phyloP scores from a whole-genome alignment of 148 eudicot genomes.

The Limonium bicolor region DNA sequence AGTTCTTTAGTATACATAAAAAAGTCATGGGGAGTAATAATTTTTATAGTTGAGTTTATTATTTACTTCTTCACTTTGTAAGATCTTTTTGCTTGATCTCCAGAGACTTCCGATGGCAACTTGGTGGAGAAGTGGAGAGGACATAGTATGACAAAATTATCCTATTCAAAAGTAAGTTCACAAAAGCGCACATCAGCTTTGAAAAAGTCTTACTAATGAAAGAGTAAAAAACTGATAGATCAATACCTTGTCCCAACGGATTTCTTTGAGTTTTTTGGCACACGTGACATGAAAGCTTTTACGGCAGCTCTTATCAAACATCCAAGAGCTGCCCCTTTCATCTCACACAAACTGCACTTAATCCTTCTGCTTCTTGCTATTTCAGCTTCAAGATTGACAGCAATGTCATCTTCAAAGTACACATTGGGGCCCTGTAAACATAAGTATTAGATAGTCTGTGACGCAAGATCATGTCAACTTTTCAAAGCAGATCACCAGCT shows the following conservation, averaged over 20 bases:
- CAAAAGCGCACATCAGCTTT: too few relatives aligned
- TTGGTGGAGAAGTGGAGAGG: slow-evolving; percentile 64
- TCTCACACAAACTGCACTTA: slow-evolving; percentile 71
- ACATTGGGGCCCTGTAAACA: slow-evolving; percentile 89
- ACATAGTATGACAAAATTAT: slow-evolving; percentile 88
- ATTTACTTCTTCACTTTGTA: slow-evolving; percentile 29
- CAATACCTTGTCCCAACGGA: slow-evolving; percentile 96
- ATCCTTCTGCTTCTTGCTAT: slow-evolving; percentile 64
- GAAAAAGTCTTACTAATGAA: too few relatives aligned
- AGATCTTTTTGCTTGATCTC: slow-evolving; percentile 24
- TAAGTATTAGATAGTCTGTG: too few relatives aligned
- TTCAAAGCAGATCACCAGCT: too few relatives aligned
- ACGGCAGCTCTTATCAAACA: slow-evolving; percentile 79
- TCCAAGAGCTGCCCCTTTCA: slow-evolving; percentile 94
- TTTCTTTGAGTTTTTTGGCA: slow-evolving; percentile 51
- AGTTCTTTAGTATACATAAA: background rate
- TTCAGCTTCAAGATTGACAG: slow-evolving; percentile 59
- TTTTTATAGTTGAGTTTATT: background rate
- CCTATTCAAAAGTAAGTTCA: slow-evolving; percentile 47
- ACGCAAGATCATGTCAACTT: too few relatives aligned
- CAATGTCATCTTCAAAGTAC: slow-evolving; percentile 47
- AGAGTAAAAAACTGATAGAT: too few relatives aligned
- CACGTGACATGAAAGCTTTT: slow-evolving; percentile 92
- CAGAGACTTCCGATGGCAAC: slow-evolving; percentile 48
- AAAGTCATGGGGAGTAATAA: too few relatives aligned